A percentile compares a stretch with the other conserved stretches of the same genome.
phyloP scores from a whole-genome alignment of 2,329 filamentous ascomycete species.

The Xylogone sp. region DNA sequence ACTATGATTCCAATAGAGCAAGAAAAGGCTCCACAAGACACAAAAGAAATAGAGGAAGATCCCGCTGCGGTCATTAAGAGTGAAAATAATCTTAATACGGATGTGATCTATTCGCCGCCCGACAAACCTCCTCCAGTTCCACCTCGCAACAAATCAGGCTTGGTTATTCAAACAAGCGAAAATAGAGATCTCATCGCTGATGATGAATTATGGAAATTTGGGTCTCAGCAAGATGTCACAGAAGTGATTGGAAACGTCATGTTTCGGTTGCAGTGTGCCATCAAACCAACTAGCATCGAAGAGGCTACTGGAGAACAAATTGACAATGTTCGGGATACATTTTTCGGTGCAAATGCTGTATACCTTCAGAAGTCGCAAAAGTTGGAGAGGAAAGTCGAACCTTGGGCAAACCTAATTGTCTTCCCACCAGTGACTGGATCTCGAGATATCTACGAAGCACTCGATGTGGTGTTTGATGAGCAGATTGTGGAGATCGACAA shows the following conservation, averaged over 20 bases:
- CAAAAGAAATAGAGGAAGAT: constrained; percentile 33
- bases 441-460: constrained; percentile 73
- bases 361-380: constrained; percentile 50
- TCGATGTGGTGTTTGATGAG: constrained; percentile 81
- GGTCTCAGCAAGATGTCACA: constrained; percentile 82
- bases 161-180: constrained; percentile 25
- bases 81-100: background rate
- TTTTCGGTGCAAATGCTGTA: constrained; percentile 59
- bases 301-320: constrained; percentile 68
- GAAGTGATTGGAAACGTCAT: constrained; percentile 94
- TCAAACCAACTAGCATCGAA: constrained; percentile 65
- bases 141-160: constrained; percentile 28
- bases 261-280: constrained; percentile 85
- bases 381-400: constrained; percentile 38
- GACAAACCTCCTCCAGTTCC: constrained; percentile 30
- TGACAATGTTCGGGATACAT: constrained; percentile 72
- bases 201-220: constrained; percentile 30
- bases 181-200: constrained; percentile 21
- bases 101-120: constrained; percentile 7
- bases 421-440: constrained; percentile 47
- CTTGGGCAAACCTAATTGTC: constrained; percentile 53
- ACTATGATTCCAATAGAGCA: background rate
- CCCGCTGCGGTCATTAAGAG: constrained; percentile 4
- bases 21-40: constrained; percentile 16
- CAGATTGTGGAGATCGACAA: constrained; percentile 68